Evolutionary conservation across 805 yeast species (phyloP), one percentile per base, ranked within the genome.

Genomic region (Wickerhamiella domercqiae): DNA sequence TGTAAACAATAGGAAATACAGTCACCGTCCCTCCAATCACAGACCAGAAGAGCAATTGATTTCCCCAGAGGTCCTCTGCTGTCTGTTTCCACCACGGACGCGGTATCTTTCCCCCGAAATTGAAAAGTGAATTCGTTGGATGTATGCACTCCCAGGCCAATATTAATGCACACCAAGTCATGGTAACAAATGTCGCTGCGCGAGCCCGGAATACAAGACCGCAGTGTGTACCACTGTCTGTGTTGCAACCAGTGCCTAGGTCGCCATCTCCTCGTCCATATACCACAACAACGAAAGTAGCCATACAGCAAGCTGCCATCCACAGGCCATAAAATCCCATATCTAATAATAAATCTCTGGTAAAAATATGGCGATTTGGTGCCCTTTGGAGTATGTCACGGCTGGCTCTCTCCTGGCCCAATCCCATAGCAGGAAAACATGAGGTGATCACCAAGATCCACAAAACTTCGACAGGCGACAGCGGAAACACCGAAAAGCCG

Each of bases 101-200:
- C 37, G 68, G 73, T 13, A 75, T 59, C 34, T 73, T 77, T 18
- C 79, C 79, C 40, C 75, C 69, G 80, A 75, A 75, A 38, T 61
- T 60, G 57, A 80, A 79, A 43, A 81, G 62, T 2, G 93, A 80
- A 48, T 74, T 64, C 47, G 77, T 64, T 56, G 74, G 59, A 52
- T 79, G 81, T 40, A 79, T 67, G 48, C 81, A 82, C 58, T 80
- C 90, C 90, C 90, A 80, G 1, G 93, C 90, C 34, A 79, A 62
- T 21, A 81, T 54, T 41, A 82, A 65, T 3, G 87, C 78, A 60
- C 86, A 70, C 93, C 93, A 82, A 0, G 93, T 82, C 75, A 81
- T 75, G 1, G 76, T 71, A 1, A 78, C 78, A 62, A 82, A 82
- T 0, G 84, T 70, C 3, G 78, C 71, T 3, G 93, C 71, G 54